Conservation (phyloP, 495 filamentous ascomycete species). For the Clavariopsis aquatica region DNA sequence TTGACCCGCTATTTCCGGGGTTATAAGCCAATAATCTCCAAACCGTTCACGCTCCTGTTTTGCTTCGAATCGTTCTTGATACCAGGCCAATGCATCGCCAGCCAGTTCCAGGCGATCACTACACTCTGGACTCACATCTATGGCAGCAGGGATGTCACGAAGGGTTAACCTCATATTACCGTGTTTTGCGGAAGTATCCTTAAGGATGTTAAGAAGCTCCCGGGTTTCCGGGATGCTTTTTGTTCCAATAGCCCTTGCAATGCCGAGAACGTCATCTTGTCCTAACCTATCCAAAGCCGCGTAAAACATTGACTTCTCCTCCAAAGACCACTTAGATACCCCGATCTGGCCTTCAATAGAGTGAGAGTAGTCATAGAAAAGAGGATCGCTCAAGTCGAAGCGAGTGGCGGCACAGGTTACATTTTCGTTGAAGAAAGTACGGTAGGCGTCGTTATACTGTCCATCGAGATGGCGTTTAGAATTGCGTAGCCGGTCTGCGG, state of each 20-base stretch:
- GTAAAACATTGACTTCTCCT: constrained; percentile 74
- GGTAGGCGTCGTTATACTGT: constrained; percentile 35
- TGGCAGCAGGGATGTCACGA: constrained; percentile 66
- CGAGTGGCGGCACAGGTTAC: constrained; percentile 26
- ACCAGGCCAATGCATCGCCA: constrained; percentile 60
- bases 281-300: constrained; percentile 63
- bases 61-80: constrained; percentile 61
- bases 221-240: constrained; percentile 76
- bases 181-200: constrained; percentile 49
- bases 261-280: constrained; percentile 57
- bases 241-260: constrained; percentile 64
- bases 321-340: constrained; percentile 63
- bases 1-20: constrained; percentile 47
- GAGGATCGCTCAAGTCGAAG: constrained; percentile 20
- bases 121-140: constrained; percentile 69
- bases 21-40: constrained; percentile 59
- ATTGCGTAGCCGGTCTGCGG: background rate
- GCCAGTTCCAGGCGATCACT: constrained; percentile 65
- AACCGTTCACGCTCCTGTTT: constrained; percentile 56
- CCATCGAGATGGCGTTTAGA: constrained; percentile 18
- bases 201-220: constrained; percentile 65
- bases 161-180: constrained; percentile 27
- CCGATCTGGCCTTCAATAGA: constrained; percentile 57
- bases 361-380: constrained; percentile 39
- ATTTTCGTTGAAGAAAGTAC: constrained; percentile 33